Percentiles rank a stretch among this genome's conserved stretches.
phyloP scores from a whole-genome alignment of 169 alveolate genomes.

The Plasmodium cynomolgi region DNA sequence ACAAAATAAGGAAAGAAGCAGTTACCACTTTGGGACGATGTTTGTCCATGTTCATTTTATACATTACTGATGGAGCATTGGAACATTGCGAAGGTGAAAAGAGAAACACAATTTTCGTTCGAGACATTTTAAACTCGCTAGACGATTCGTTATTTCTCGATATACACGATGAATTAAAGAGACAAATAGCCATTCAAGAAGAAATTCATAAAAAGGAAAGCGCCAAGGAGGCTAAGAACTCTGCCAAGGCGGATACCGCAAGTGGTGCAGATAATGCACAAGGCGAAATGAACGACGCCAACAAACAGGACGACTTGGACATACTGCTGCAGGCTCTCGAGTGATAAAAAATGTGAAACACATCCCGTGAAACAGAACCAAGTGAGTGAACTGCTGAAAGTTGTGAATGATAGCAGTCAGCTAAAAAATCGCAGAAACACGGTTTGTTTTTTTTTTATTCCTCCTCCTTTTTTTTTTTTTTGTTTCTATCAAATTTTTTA shows the following conservation, averaged over 20 bases:
- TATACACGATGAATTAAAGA: constrained; percentile 48
- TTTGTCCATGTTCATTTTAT: constrained; percentile 55
- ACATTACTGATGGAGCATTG: constrained; percentile 67
- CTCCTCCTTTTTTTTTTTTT: not conserved
- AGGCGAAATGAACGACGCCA: not conserved
- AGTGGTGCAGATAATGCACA: not conserved
- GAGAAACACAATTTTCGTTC: constrained; percentile 25
- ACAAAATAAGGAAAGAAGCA: constrained; percentile 49
- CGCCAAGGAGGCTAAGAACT: not conserved
- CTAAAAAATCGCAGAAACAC: not conserved
- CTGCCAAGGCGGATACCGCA: not conserved
- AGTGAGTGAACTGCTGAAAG: not conserved
- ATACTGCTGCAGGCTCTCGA: constrained; percentile 50
- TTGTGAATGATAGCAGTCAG: not conserved
- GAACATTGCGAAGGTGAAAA: constrained; percentile 65
- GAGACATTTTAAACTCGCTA: constrained; percentile 52
- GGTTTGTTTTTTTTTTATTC: not conserved
- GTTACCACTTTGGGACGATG: constrained; percentile 36
- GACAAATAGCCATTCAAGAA: constrained; percentile 37
- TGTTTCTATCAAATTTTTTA: not conserved
- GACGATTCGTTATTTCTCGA: constrained; percentile 62
- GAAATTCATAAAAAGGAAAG: constrained; percentile 41
- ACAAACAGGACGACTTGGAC: constrained; percentile 59
- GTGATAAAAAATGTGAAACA: not conserved
- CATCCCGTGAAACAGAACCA: not conserved